These are phyloP conservation scores for Pythium phragmiticola DNA, from an alignment of 352 stramenopile species.

Conservation along the genomic window DNA sequence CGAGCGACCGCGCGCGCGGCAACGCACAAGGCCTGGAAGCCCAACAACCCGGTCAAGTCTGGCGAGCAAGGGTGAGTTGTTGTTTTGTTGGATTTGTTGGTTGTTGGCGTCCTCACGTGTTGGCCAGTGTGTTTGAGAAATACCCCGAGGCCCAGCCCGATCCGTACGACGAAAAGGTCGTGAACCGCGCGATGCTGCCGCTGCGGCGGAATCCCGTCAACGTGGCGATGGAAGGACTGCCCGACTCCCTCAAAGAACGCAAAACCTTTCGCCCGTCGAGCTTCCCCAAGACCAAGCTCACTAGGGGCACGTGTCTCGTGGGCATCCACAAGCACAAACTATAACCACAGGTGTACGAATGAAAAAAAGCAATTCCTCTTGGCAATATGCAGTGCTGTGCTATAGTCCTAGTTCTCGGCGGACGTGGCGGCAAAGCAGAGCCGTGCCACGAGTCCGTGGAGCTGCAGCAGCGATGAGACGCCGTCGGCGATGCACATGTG, in stretches of 20 bases:
- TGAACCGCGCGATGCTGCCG: conserved; percentile 74
- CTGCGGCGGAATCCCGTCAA: conserved; percentile 69
- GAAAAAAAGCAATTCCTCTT: not conserved
- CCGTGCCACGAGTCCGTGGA: conserved; percentile 91
- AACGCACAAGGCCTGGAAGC: conserved; percentile 68
- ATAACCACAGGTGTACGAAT: conserved; percentile 15
- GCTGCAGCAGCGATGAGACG: conserved; percentile 91
- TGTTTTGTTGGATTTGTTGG: not conserved
- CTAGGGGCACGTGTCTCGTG: conserved; percentile 62
- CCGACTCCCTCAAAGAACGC: conserved; percentile 57
- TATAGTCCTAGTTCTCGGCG: conserved; percentile 15
- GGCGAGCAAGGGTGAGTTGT: conserved; percentile 49
- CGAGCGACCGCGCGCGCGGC: conserved; percentile 45
- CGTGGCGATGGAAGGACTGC: conserved; percentile 56
- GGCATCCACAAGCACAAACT: conserved; percentile 79
- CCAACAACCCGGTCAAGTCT: conserved; percentile 63
- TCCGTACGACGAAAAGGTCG: conserved; percentile 69
- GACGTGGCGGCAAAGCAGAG: conserved; percentile 48
- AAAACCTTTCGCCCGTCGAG: conserved; percentile 67
- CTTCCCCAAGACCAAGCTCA: conserved; percentile 75
- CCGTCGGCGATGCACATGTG: conserved; percentile 96
- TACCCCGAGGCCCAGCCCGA: conserved; percentile 65
- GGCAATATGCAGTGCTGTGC: no score
- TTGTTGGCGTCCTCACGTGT: not conserved
- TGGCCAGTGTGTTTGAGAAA: conserved; percentile 54